Evolutionary conservation across 176 grass and related monocot genomes (phyloP), one percentile per base, ranked within the genome.

Genomic region (Oryza glumipatula): DNA sequence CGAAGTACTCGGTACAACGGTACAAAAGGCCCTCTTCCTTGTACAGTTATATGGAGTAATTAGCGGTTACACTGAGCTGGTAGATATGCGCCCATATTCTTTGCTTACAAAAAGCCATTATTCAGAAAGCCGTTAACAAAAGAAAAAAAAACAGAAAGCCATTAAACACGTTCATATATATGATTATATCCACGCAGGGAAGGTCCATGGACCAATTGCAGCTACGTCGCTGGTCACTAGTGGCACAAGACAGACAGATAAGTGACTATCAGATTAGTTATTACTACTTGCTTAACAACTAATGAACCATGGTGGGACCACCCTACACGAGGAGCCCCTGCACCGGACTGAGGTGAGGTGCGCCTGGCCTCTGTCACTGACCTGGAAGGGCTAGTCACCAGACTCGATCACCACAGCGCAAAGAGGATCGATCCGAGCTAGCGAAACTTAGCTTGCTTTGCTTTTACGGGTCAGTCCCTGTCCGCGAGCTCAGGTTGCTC

Each of bases 401-500:
- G 80, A 21, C 35, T 90, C 74, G 22, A 65, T 78, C 78, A 33
- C 45, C 75, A 19, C 72, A 82, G 5, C 28, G 71, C 41, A 70
- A 41, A 48, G 61, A 21, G 7, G 76, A 38, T 64, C 26, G 51
- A 38, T 39, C 85, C 24, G 54, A 19, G 68, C 35, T 5, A 69
- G 46, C 26, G 13, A 24, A 56, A 2, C 52, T 36, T 21, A 47
- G 70, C 65, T 89, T 80, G 85, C 89, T 87, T 91, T 80, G 89
- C 4, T 33, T 66, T 84, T 72, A 91, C 89, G 85, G 76, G 76
- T 7, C 13, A 76, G 85, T 91, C 85, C 76, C 80, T 91, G 85
- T 91, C 89, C 28, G 32, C 61, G 80, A 63, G 58, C 58, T 63
- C 58, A 63, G 54, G 54, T 58, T 58, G 54, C 58, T 83, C 83